Base-by-base conservation (phyloP, 2,329 filamentous ascomycete species). In the Pseudocercospora eumusae region DNA sequence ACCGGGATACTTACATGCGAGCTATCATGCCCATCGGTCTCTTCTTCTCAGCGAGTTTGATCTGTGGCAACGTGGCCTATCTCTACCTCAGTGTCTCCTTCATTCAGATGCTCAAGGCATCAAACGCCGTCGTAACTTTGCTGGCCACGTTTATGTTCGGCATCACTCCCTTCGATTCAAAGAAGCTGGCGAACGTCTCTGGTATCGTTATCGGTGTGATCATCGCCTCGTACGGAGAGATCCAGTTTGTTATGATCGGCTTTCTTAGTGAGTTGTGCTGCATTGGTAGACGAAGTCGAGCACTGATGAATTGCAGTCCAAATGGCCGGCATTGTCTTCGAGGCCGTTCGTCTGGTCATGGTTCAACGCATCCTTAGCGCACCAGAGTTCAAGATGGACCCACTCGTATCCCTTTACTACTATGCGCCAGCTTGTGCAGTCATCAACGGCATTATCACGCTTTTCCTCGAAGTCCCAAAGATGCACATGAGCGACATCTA, bases 21-120 rank as follows among this genome's bases (percentile, higher is more conserved):
- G 92, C 93, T 49, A 96, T 98, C 70, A 88, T 97, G 31, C 93
- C 93, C 59, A 97, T 98, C 73, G 93, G 93, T 69, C 79, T 96
- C 75, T 96, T 96, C 81, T 98, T 97, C 87, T 95, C 90, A 76
- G 82, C 97, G 82, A 95, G 90, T 79, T 84, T 98, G 82, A 97
- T 98, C 76, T 97, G 92, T 79, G 92, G 93, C 74, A 98, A 98
- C 81, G 81, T 96, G 78, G 92, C 93, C 71, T 98, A 98, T 76
- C 86, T 97, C 58, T 96, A 97, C 79, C 86, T 98, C 65, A 95
- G 90, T 69, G 93, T 98, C 62, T 90, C 93, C 64, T 98, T 98
- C 79, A 98, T 98, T 73, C 93, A 98, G 83, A 98, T 98, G 93
- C 87, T 98, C 77, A 98, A 98, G 91, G 95, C 95, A 68, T 96